Base-by-base conservation (phyloP, 2,329 filamentous ascomycete genomes). In the Cytospora leucostoma region DNA sequence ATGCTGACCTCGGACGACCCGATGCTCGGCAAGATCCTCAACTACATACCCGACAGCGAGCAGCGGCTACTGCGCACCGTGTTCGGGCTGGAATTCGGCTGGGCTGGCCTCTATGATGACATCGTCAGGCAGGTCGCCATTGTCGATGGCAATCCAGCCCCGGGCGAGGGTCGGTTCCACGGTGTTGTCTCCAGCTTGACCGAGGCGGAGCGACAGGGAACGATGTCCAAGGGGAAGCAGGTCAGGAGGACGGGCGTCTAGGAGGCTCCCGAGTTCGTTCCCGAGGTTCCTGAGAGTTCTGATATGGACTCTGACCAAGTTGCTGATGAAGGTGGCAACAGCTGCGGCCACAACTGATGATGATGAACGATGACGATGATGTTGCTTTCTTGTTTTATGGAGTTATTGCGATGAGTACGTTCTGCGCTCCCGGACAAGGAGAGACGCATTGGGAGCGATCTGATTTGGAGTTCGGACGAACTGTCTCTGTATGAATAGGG, bases 91-190 rank as follows among this genome's bases (percentile, higher is more conserved):
- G 64, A 65, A 1, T 68, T 73, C n/a, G 75, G 76, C 27, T 80
- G 78, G 79, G 60, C 67, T 1, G 67, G 57, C 11, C 33, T 76
- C 6, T 80, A 80, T 57, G 70, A 72, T 6, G 52, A 66, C 1
- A 67, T 66, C 6, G 66, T 71, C 4, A 72, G 73, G n/a, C 61
- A 68, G 0, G 74, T 76, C 13, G 77, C 78, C 12, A 50, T 63
- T 21, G 59, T 59, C 8, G 79, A 80, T 59, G 77, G 77, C 11
- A 67, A 76, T 33, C 67, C 71, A 1, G 27, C 49, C 2, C 76
- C 76, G 0, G 78, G 78, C n/a, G 37, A 57, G 10, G 77, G 75
- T 2, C 78, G 78, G 21, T 80, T 80, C 68, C 75, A 71, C 15
- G 78, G 79, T 7, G 52, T 27, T n/a, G 52, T 56, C 44, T 70